Evolutionary conservation across 768 basidiomycete species (phyloP), one percentile per base, ranked within the genome.

Genomic region (Suillus bovinus): DNA sequence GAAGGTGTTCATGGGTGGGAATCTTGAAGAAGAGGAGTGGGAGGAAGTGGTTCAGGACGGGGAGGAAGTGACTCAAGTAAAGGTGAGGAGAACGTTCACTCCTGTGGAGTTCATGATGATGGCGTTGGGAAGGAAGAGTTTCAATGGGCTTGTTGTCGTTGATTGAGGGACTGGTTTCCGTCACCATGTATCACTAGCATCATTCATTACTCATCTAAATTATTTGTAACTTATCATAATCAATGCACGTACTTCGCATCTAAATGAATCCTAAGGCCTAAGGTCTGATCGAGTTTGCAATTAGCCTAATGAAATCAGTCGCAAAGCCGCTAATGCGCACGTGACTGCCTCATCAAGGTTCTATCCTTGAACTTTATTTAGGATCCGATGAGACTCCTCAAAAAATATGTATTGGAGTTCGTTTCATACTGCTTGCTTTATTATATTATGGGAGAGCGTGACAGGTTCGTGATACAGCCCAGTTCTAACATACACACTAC

Each of bases 1-100:
- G 78, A 91, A 90, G 77, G 79, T 86, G 62, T 90, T 91, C 67
- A 84, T 91, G 82, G 85, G 82, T 13, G 83, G 81, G 49, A 76
- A 72, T 11, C n/a, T n/a, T n/a, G 78, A 71, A 24, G 77, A 73
- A 17, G 79, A 74, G 41, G 72, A 68, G 14, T 78, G 77, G 75
- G 77, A 79, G 68, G 72, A 78, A 16, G 70, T 77, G 33, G 76
- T 77, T 13, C 10, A 20, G 29, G 29, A 52, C 10, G 50, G 29
- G 20, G 49, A 20, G 17, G 20, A 31, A 31, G 49, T 20, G 17
- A 24, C 22, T 11, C 42, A n/a, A 5, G 44, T 46, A 16, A 72
- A 72, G 46, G 68, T 68, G 34, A 76, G 72, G 62, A 70, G 71
- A 44, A 65, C 66, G 27, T 77, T 82, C 57, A 80, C 75, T 34